Percentiles rank a stretch among this genome's conserved stretches.
These are phyloP conservation scores for Micractinium sp. DNA, from an alignment of 139 green algal species.

Conservation along the genomic window DNA sequence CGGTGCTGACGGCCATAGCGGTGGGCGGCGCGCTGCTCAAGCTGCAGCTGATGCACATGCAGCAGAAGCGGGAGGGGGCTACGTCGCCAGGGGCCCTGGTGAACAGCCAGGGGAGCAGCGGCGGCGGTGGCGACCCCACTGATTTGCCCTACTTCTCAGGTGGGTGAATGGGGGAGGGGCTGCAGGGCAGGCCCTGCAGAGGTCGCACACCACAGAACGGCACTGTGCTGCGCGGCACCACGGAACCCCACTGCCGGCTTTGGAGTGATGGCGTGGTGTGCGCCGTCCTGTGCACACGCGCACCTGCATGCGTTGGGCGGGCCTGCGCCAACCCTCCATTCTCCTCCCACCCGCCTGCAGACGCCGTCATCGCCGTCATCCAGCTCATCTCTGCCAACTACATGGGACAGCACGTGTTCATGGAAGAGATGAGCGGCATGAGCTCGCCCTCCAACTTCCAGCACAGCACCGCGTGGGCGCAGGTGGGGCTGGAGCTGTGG, in stretches of 20 bases:
- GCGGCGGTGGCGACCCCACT: not conserved
- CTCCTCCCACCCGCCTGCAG: not conserved
- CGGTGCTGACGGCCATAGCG: not conserved
- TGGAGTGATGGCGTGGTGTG: not conserved
- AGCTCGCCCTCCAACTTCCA: constrained; percentile 10
- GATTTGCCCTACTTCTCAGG: not conserved
- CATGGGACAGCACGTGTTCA: constrained; percentile 19
- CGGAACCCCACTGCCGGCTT: not conserved
- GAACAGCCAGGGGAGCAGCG: not conserved
- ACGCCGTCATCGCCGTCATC: constrained; percentile 14
- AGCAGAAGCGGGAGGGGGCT: too few species aligned
- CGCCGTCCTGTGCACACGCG: not conserved
- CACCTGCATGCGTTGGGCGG: not conserved
- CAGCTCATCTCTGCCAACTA: constrained; percentile 28
- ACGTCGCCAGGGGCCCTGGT: not conserved
- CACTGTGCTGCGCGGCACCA: too few species aligned
- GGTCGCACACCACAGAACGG: too few species aligned
- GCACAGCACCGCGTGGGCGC: constrained; percentile 30
- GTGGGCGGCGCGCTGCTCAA: constrained; percentile 8
- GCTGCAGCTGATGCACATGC: constrained; percentile 11
- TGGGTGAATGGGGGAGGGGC: not conserved
- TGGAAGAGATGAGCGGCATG: constrained; percentile 33
- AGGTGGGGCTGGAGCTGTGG: not conserved
- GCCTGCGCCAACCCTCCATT: not conserved
- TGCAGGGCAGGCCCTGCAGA: not conserved